Conservation (phyloP, 2,329 filamentous ascomycete genomes). For the Venturia pyrina region DNA sequence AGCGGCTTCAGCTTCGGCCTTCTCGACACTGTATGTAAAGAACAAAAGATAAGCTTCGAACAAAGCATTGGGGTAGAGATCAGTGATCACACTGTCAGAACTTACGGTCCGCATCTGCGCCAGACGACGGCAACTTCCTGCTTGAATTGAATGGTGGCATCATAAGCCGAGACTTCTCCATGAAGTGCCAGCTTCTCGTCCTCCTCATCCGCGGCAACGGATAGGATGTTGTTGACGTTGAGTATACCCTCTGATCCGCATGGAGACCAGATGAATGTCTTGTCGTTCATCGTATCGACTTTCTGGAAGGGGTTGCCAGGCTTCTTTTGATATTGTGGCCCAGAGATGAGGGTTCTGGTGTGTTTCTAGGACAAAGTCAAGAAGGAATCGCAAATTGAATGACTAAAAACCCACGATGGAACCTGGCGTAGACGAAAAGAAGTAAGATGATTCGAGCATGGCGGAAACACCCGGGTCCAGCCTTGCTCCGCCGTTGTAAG, state of each 20-base stretch:
- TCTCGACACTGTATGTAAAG: neutral
- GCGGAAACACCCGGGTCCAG: neutral
- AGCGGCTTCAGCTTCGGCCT: neutral
- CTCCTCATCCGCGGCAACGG: neutral
- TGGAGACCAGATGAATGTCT: constrained; percentile 2
- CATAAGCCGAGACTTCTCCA: neutral
- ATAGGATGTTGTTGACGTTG: constrained; percentile 5
- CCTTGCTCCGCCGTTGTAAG: neutral
- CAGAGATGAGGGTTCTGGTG: neutral
- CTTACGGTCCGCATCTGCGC: neutral
- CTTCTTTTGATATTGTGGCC: neutral
- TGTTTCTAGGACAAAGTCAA: neutral
- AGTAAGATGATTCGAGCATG: neutral
- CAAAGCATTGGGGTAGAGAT: neutral
- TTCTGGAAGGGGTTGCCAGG: neutral
- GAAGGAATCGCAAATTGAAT: neutral
- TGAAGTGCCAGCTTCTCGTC: neutral
- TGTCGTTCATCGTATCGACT: neutral
- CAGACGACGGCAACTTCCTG: neutral
- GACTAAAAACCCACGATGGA: neutral
- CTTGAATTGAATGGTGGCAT: constrained; percentile 3
- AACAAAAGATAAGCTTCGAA: neutral
- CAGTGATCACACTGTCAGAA: neutral
- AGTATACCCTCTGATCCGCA: constrained; percentile 8
- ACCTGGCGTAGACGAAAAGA: constrained; percentile 1